Base-by-base conservation (phyloP, 768 basidiomycete species). In the Tremella mesenterica region DNA sequence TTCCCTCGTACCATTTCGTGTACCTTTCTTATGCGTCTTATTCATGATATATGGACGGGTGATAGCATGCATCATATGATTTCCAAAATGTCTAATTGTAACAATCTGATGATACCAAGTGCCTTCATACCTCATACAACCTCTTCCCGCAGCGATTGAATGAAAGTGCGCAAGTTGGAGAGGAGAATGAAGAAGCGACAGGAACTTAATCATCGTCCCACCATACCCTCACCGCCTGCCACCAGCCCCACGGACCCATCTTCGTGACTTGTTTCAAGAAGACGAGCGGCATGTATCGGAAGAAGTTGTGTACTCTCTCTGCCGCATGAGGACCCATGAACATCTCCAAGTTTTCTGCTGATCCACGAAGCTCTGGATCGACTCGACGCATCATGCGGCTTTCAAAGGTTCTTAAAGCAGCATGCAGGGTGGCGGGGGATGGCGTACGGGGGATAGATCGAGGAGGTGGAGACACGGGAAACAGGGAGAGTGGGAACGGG, bases 271-370 rank as follows among this genome's bases (percentile, higher is more conserved):
- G 25, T 16, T n/a, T 29, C 1, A 21, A 48, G n/a, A 14, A 21
- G 31, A 16, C 31, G 3, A 12, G 12, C 46, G 3, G 27, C 47
- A 53, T 49, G 44, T 30, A 48, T 7, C 20, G 31, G 26, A 53
- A 48, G 13, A 16, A 12, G 9, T 8, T n/a, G 9, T 16, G 44
- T n/a, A 53, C 33, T 26, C 44, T 27, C 30, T 23, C 18, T 8
- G 52, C 56, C n/a, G 38, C 52, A 31, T 58, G 33, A 3, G 10
- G 34, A 8, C 44, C 44, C 21, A 53, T 46, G 26, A 10, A 25
- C 16, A 53, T 47, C 30, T 48, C 56, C 44, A 20, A 16, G 50
- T 50, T 62, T 55, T 65, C 9, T 29, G 12, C 13, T 12, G 46
- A 13, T 16, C 25, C 21, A 10, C 23, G 21, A 21, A 48, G 26